Conservation (phyloP, 768 basidiomycete genomes). For the Grammothele lineata region DNA sequence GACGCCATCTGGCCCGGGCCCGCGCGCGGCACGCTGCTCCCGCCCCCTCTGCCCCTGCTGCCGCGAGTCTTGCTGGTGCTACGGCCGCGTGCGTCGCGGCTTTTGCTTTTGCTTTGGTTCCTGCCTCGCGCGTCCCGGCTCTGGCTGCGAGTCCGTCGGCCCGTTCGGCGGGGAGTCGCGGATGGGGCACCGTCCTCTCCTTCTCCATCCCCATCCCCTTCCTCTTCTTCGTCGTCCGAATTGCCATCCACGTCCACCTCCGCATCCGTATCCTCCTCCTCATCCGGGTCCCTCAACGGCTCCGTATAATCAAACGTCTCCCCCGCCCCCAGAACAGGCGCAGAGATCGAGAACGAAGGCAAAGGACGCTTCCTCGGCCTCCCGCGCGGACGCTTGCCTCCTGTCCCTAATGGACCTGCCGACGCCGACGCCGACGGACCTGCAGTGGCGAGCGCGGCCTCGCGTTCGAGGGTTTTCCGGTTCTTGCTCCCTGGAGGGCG, state of each 20-base stretch:
- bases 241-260: no score
- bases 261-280: neutral
- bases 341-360: neutral
- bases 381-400: conserved; percentile 2
- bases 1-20: neutral
- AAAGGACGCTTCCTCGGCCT: conserved; percentile 3
- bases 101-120: no score
- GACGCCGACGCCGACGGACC: neutral
- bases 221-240: no score
- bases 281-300: conserved; percentile 6
- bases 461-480: neutral
- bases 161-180: no score
- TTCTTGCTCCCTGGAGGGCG: neutral
- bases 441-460: neutral
- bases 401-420: neutral
- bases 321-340: neutral
- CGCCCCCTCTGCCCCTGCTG: no score
- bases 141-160: no score
- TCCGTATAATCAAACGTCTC: conserved; percentile 5
- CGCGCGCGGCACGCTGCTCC: no score
- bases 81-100: no score
- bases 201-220: no score
- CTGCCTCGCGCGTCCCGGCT: no score
- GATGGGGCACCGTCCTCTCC: no score
- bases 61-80: no score